Percentiles rank a stretch among this genome's conserved stretches.
These are phyloP conservation scores for Trichoderma gamsii DNA, from an alignment of 495 filamentous ascomycete genomes.

Conservation along the genomic window DNA sequence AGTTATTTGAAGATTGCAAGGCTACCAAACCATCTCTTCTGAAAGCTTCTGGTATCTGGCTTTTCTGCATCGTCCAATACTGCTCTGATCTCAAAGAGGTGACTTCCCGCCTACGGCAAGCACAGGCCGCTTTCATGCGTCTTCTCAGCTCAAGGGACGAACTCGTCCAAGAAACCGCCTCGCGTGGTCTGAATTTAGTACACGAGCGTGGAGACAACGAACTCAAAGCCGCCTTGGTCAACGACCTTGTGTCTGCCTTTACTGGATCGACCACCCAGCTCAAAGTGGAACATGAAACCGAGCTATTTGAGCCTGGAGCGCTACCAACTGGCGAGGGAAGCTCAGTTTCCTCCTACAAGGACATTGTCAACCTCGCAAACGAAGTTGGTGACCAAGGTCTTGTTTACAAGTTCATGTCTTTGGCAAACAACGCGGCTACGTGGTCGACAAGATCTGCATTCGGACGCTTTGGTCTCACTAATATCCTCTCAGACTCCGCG, in stretches of 20 bases:
- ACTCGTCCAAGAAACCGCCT: constrained; percentile 90
- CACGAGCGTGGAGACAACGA: constrained; percentile 83
- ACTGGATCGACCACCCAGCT: constrained; percentile 67
- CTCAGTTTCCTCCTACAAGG: constrained; percentile 87
- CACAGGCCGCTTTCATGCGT: constrained; percentile 79
- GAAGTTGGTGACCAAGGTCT: constrained; percentile 92
- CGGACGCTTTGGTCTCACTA: constrained; percentile 86
- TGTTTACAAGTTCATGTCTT: constrained; percentile 94
- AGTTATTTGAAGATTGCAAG: constrained; percentile 65
- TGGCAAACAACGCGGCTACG: constrained; percentile 88
- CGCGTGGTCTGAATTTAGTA: constrained; percentile 78
- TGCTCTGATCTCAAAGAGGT: constrained; percentile 70
- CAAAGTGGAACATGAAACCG: constrained; percentile 79
- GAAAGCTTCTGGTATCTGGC: constrained; percentile 87
- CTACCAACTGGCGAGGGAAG: constrained; percentile 85
- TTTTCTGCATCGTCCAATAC: constrained; percentile 86
- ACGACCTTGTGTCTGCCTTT: constrained; percentile 80
- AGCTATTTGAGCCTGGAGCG: constrained; percentile 90
- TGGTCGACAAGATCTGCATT: constrained; percentile 95
- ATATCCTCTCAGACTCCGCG: constrained; percentile 80
- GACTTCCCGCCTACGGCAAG: constrained; percentile 64
- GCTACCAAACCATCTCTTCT: constrained; percentile 78
- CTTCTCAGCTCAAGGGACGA: constrained; percentile 86
- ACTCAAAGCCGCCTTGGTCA: constrained; percentile 75
- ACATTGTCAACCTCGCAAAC: constrained; percentile 86